Percentiles rank a stretch among this genome's conserved stretches.
phyloP scores from a whole-genome alignment of 495 filamentous ascomycete species.

The Pyrenula aspistea region DNA sequence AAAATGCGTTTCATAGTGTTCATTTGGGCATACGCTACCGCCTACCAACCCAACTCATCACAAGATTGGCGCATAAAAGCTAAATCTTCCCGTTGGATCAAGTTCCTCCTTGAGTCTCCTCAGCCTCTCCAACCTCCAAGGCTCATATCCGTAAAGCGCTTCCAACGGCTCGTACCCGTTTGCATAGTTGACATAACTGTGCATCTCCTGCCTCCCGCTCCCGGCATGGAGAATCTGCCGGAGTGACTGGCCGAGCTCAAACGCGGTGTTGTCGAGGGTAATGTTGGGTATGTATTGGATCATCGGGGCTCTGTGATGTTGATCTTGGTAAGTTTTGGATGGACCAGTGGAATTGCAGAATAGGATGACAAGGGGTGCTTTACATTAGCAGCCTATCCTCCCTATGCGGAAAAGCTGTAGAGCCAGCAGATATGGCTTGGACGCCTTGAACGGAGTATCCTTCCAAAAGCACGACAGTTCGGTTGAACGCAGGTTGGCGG shows the following conservation, averaged over 20 bases:
- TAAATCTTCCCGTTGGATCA: conserved; percentile 31
- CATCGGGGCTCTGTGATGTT: conserved; percentile 5
- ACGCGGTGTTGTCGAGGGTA: conserved; percentile 9
- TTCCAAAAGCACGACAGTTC: conserved; percentile 21
- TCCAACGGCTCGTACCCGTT: conserved; percentile 24
- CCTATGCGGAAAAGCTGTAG: conserved; percentile 26
- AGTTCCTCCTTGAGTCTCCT: conserved; percentile 23
- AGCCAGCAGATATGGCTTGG: conserved; percentile 9
- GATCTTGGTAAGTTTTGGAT: background rate
- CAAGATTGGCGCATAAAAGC: conserved; percentile 33
- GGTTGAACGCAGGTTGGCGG: conserved; percentile 16
- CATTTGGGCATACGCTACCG: no score
- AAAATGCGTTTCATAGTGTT: no score
- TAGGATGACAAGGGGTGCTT: background rate
- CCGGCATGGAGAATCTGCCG: conserved; percentile 12
- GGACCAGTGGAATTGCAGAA: background rate
- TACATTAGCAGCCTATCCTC: conserved; percentile 12
- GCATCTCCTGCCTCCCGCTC: conserved; percentile 8
- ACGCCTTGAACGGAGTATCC: conserved; percentile 24
- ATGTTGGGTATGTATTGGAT: conserved; percentile 8
- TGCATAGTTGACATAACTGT: conserved; percentile 38
- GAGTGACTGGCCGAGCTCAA: conserved; percentile 9
- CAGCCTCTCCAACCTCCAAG: conserved; percentile 28
- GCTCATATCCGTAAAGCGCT: conserved; percentile 33
- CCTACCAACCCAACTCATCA: no score